These are phyloP conservation scores for Coemansia sp. DNA, from an alignment of 192 early-diverging fungal species.

Conservation along the genomic window DNA sequence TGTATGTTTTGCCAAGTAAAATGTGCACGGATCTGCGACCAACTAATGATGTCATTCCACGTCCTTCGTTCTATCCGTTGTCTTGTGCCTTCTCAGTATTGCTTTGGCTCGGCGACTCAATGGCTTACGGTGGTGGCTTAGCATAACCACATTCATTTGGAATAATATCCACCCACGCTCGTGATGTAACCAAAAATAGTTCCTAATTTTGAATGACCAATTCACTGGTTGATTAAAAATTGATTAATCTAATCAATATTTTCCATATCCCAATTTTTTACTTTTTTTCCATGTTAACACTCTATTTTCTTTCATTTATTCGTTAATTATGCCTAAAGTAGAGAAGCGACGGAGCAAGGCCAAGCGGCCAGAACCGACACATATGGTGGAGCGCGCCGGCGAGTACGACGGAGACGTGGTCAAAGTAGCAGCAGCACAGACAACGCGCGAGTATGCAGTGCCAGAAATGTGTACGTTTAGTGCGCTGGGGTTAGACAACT, in stretches of 20 bases:
- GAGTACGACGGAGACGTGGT: constrained; percentile 44
- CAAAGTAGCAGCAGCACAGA: constrained; percentile 20
- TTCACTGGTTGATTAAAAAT: background rate
- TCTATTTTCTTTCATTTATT: background rate
- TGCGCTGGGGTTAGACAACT: constrained; percentile 74
- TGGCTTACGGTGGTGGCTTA: too few species aligned
- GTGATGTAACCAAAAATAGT: too few species aligned
- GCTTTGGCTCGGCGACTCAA: too few species aligned
- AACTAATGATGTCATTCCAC: too few species aligned
- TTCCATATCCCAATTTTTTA: background rate
- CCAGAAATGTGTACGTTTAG: constrained; percentile 59
- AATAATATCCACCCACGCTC: too few species aligned
- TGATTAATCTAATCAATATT: background rate
- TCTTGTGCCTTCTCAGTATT: too few species aligned
- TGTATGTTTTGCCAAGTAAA: too few species aligned
- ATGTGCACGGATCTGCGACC: too few species aligned
- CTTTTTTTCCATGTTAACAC: background rate
- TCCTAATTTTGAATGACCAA: background rate
- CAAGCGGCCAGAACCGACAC: background rate
- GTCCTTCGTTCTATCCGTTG: too few species aligned
- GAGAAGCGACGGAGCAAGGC: background rate
- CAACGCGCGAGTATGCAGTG: constrained; percentile 13
- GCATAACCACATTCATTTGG: too few species aligned
- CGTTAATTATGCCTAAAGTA: constrained; percentile 1
- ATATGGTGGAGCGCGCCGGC: background rate